Conservation (phyloP, 1,139 yeast species). For the Kurtzmaniella quercitrusa region DNA sequence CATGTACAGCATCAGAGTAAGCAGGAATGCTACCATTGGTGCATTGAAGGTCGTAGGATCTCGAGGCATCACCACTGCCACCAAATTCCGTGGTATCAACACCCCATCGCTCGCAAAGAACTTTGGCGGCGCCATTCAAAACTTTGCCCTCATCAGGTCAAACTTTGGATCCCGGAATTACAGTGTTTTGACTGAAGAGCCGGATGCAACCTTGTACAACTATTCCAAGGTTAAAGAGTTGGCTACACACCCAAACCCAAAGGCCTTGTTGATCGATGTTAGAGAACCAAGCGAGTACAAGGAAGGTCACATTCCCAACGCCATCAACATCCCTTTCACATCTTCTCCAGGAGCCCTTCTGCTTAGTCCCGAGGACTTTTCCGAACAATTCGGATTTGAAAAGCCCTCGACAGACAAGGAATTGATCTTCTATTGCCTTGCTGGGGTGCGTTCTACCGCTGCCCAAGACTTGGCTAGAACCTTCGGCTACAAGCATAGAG, state of each 20-base stretch:
- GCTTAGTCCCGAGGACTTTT: constrained; percentile 71
- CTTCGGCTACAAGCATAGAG: constrained; percentile 77
- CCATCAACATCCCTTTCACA: constrained; percentile 86
- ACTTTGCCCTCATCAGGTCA: background rate
- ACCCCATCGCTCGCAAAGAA: background rate
- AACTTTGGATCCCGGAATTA: constrained; percentile 19
- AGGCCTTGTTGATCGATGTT: constrained; percentile 70
- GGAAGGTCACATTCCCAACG: constrained; percentile 72
- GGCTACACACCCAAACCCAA: constrained; percentile 34
- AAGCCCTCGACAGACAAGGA: constrained; percentile 74
- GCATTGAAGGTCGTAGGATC: background rate
- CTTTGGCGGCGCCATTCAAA: background rate
- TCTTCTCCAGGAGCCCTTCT: constrained; percentile 94
- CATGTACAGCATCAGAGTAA: background rate
- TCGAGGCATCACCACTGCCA: background rate
- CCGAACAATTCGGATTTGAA: constrained; percentile 73
- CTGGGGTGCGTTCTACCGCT: constrained; percentile 86
- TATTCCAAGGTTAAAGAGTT: constrained; percentile 55
- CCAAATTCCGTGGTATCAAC: background rate
- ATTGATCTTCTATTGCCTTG: constrained; percentile 85
- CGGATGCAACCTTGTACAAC: constrained; percentile 49
- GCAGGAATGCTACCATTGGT: background rate
- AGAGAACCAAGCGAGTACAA: constrained; percentile 84
- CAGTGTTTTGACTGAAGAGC: constrained; percentile 27
- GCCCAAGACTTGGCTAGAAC: constrained; percentile 91